Conservation (phyloP, 306 rosid species). For the Acacia acuminata region DNA sequence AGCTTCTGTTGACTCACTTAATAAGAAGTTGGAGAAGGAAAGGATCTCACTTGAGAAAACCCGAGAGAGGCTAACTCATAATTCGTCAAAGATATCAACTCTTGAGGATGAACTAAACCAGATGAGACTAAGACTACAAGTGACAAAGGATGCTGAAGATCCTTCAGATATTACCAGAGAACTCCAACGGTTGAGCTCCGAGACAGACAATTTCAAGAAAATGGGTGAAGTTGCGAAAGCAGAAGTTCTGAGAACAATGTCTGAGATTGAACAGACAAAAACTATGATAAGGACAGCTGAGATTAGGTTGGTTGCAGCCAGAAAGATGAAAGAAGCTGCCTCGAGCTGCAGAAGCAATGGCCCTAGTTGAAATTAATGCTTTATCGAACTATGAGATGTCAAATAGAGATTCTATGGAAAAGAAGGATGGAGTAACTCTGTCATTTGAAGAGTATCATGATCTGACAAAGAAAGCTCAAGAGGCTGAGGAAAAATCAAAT, state of each 20-base stretch:
- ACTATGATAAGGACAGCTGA: slow-evolving; percentile 78
- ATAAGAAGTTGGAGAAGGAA: slow-evolving; percentile 81
- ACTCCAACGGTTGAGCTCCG: slow-evolving; percentile 64
- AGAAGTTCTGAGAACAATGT: slow-evolving; percentile 60
- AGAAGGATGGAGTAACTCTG: slow-evolving; percentile 60
- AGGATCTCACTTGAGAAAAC: slow-evolving; percentile 76
- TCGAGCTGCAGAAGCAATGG: slow-evolving; percentile 80
- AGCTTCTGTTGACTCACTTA: slow-evolving; percentile 63
- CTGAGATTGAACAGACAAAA: slow-evolving; percentile 82
- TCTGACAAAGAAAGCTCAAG: slow-evolving; percentile 58
- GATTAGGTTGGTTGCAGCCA: slow-evolving; percentile 76
- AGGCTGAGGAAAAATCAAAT: slow-evolving; percentile 66
- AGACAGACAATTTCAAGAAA: slow-evolving; percentile 71
- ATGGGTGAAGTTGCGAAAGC: slow-evolving; percentile 71
- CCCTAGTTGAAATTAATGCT: slow-evolving; percentile 73
- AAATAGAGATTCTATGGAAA: slow-evolving; percentile 41
- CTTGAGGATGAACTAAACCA: slow-evolving; percentile 87
- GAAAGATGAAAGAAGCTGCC: slow-evolving; percentile 98
- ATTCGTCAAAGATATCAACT: slow-evolving; percentile 60
- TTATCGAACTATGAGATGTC: slow-evolving; percentile 32
- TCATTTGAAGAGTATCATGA: slow-evolving; percentile 72
- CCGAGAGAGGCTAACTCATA: slow-evolving; percentile 67
- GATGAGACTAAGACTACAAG: slow-evolving; percentile 61
- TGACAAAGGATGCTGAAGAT: slow-evolving; percentile 60
- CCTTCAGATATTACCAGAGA: slow-evolving; percentile 60